Evolutionary conservation across 2,329 filamentous ascomycete species (phyloP).

Genomic region (Coniochaeta sp.): DNA sequence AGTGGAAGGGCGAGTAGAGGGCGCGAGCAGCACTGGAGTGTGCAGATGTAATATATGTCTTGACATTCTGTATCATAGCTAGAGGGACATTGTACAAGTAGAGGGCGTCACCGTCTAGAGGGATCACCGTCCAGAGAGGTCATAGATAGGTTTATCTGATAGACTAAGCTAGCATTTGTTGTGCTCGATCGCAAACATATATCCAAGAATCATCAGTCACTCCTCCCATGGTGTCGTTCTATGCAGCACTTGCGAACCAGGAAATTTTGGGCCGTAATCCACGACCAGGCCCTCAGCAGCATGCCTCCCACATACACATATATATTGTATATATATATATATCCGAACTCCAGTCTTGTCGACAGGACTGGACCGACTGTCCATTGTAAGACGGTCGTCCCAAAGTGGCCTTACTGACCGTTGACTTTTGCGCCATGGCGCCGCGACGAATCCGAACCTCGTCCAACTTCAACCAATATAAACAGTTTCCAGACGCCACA

Average conservation of each 20-base stretch:
- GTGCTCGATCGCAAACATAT: background rate
- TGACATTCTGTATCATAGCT: background rate
- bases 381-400: background rate
- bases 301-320: background rate
- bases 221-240: background rate
- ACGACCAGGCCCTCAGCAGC: background rate
- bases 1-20: conserved; percentile 27
- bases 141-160: background rate
- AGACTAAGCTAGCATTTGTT: background rate
- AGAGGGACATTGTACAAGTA: background rate
- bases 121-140: background rate
- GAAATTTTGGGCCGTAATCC: background rate
- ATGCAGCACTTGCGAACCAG: background rate
- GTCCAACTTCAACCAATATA: too few relatives aligned
- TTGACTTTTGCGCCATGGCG: background rate
- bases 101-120: background rate
- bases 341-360: background rate
- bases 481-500: background rate
- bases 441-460: background rate
- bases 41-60: background rate
- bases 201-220: background rate
- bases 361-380: background rate
- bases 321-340: background rate
- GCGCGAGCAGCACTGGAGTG: background rate
- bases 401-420: background rate